Percentiles rank a stretch among this genome's conserved stretches.
Conservation (phyloP, 805 yeast genomes). For the Hanseniaspora lachancei region DNA sequence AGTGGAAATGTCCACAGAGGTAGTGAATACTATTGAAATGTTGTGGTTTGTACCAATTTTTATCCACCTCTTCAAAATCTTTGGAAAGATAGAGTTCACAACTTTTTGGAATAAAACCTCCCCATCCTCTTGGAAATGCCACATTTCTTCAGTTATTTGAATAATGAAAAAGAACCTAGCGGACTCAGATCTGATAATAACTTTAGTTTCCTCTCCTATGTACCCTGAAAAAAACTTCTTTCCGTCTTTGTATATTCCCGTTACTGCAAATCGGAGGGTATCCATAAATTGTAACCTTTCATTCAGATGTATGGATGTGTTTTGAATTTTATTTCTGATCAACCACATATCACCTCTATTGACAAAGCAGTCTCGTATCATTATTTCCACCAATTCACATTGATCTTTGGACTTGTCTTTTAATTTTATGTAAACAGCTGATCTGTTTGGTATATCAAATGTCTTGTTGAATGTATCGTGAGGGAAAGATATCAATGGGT, state of each 20-base stretch:
- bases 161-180: constrained; percentile 71
- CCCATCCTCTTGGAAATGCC: constrained; percentile 95
- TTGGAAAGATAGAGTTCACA: constrained; percentile 84
- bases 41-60: constrained; percentile 78
- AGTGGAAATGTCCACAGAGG: constrained; percentile 46
- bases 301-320: constrained; percentile 51
- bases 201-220: constrained; percentile 57
- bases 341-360: constrained; percentile 92
- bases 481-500: constrained; percentile 40
- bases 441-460: constrained; percentile 54
- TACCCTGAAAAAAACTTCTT: constrained; percentile 60
- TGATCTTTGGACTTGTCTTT: constrained; percentile 38
- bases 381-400: constrained; percentile 72
- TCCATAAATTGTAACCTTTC: constrained; percentile 54
- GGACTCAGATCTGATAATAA: constrained; percentile 83
- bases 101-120: constrained; percentile 86
- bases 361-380: constrained; percentile 64
- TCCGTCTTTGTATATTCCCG: constrained; percentile 52
- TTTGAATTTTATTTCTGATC: constrained; percentile 47
- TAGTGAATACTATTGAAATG: constrained; percentile 79
- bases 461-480: constrained; percentile 47
- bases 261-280: constrained; percentile 50
- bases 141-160: constrained; percentile 90
- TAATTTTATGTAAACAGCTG: constrained; percentile 46
- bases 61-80: constrained; percentile 77